A percentile compares a stretch with the other conserved stretches of the same genome.
phyloP scores from a whole-genome alignment of 805 yeast genomes.

The Yarrowia keelungensis region DNA sequence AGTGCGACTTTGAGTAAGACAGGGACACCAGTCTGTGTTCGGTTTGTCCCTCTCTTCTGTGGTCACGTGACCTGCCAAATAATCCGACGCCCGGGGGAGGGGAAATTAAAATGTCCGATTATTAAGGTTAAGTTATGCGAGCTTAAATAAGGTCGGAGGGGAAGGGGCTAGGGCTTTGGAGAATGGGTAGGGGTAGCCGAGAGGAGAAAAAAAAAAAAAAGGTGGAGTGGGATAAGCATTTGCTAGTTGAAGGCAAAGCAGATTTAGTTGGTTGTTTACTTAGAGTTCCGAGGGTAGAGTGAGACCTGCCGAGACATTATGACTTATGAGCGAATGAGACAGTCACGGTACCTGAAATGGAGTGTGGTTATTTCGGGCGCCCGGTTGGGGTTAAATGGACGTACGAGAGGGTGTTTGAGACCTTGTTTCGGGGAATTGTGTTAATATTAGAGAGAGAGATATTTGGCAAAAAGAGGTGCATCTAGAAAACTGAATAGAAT shows the following conservation, averaged over 20 bases:
- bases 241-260: not conserved
- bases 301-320: too few relatives aligned
- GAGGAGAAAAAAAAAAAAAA: not conserved
- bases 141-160: constrained; percentile 13
- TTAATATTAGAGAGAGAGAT: too few relatives aligned
- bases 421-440: too few relatives aligned
- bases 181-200: constrained; percentile 20
- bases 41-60: too few relatives aligned
- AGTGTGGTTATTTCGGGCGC: too few relatives aligned
- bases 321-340: not conserved
- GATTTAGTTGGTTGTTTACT: not conserved
- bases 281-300: not conserved
- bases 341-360: constrained; percentile 5
- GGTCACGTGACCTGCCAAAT: constrained; percentile 18
- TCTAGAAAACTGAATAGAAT: too few relatives aligned
- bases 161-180: constrained; percentile 18
- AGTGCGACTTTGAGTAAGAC: too few relatives aligned
- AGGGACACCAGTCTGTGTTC: too few relatives aligned
- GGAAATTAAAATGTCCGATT: constrained; percentile 29
- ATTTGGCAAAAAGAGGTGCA: too few relatives aligned
- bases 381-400: too few relatives aligned
- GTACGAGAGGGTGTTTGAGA: too few relatives aligned
- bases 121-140: constrained; percentile 23
- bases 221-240: not conserved
- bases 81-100: constrained; percentile 37